A percentile compares a stretch with the other conserved stretches of the same genome.
These are phyloP conservation scores for Cladosporium oxysporum DNA, from an alignment of 2,329 filamentous ascomycete species.

Conservation along the genomic window DNA sequence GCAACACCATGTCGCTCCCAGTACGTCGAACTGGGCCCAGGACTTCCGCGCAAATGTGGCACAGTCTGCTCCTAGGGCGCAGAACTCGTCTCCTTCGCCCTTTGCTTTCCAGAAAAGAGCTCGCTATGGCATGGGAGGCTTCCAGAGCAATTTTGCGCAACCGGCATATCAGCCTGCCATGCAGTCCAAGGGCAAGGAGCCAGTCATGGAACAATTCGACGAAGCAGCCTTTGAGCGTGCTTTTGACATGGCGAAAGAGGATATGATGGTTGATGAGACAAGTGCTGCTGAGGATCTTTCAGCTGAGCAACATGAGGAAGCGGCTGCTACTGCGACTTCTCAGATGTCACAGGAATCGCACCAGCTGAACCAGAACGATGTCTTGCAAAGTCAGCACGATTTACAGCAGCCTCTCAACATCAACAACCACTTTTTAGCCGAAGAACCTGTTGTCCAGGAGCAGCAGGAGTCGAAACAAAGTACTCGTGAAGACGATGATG, in stretches of 20 bases:
- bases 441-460: not conserved
- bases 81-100: constrained; percentile 32
- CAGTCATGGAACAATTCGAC: constrained; percentile 49
- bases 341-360: constrained; percentile 10
- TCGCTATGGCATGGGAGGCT: constrained; percentile 32
- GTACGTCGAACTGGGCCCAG: constrained; percentile 54
- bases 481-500: constrained; percentile 57
- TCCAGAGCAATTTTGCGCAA: constrained; percentile 33
- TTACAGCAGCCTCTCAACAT: not conserved
- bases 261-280: constrained; percentile 35
- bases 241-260: constrained; percentile 52
- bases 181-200: constrained; percentile 36
- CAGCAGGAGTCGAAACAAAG: constrained; percentile 6
- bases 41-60: constrained; percentile 56
- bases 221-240: constrained; percentile 58
- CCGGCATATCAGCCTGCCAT: constrained; percentile 22
- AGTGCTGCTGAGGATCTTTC: not conserved
- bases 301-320: not conserved
- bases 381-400: not conserved
- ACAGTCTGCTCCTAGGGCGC: constrained; percentile 36
- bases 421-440: not conserved
- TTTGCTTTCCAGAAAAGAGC: constrained; percentile 36
- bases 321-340: not conserved
- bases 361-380: constrained; percentile 7
- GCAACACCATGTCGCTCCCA: constrained; percentile 45